Conservation (phyloP, 1,284 basidiomycete genomes). For the Leccinum ponderosum region DNA sequence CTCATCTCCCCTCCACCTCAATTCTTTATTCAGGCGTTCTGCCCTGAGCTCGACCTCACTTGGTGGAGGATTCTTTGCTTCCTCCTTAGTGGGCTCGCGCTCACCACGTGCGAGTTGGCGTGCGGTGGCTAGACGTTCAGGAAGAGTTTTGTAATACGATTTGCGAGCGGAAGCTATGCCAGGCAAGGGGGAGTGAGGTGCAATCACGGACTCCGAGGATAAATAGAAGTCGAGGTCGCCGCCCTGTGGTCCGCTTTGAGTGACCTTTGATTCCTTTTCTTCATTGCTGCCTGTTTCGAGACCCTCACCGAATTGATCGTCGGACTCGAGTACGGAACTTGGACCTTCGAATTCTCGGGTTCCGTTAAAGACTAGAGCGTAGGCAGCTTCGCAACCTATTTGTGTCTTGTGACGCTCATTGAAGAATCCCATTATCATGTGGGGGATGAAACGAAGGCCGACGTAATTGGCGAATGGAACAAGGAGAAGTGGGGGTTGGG, state of each 20-base stretch:
- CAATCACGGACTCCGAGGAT: constrained; percentile 69
- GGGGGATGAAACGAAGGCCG: constrained; percentile 85
- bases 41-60: constrained; percentile 86
- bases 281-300: constrained; percentile 3
- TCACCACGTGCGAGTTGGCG: constrained; percentile 75
- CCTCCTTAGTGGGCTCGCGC: constrained; percentile 86
- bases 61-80: constrained; percentile 77
- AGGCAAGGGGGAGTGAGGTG: constrained; percentile 57
- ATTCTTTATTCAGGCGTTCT: constrained; percentile 85
- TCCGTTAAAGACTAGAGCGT: constrained; percentile 66
- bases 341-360: constrained; percentile 65
- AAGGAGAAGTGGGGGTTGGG: constrained; percentile 82
- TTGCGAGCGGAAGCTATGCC: constrained; percentile 71
- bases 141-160: constrained; percentile 78
- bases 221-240: constrained; percentile 80
- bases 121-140: constrained; percentile 69
- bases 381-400: constrained; percentile 81
- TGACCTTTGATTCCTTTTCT: neutral
- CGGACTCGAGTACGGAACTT: constrained; percentile 21
- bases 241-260: constrained; percentile 16
- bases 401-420: constrained; percentile 82
- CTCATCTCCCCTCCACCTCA: constrained; percentile 77
- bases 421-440: constrained; percentile 92
- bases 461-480: constrained; percentile 88
- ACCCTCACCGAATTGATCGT: constrained; percentile 4